Evolutionary conservation across 2,329 filamentous ascomycete genomes (phyloP).

Genomic region (Nemania sp.): DNA sequence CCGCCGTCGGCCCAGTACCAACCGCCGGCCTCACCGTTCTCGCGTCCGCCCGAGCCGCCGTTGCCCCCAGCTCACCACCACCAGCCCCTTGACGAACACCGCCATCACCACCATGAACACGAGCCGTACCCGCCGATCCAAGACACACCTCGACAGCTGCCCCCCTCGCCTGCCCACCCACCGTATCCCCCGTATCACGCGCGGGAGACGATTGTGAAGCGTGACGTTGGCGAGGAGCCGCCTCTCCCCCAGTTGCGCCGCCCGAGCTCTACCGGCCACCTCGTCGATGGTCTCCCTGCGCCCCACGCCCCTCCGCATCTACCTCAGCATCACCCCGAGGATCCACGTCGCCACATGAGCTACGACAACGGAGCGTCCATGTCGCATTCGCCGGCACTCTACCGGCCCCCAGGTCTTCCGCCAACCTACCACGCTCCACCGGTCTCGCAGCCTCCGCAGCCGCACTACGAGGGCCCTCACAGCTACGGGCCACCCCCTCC

Average conservation of each 20-base stretch:
- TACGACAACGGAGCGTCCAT: slow-evolving; percentile 53
- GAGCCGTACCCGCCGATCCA: slow-evolving; percentile 59
- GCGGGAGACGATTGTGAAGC: slow-evolving; percentile 59
- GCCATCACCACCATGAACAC: slow-evolving; percentile 60
- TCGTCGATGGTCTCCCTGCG: slow-evolving; percentile 42
- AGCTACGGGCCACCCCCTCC: slow-evolving; percentile 42
- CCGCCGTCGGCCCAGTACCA: slow-evolving; percentile 43
- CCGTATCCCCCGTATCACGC: slow-evolving; percentile 49
- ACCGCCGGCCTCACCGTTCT: slow-evolving; percentile 40
- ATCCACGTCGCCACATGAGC: slow-evolving; percentile 55
- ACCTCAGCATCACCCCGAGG: slow-evolving; percentile 48
- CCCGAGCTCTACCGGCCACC: slow-evolving; percentile 55
- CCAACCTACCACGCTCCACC: slow-evolving; percentile 36
- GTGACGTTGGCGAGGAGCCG: slow-evolving; percentile 55
- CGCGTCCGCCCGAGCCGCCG: slow-evolving; percentile 44
- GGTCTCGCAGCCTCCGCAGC: slow-evolving; percentile 36
- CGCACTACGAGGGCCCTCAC: slow-evolving; percentile 41
- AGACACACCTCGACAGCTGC: slow-evolving; percentile 54
- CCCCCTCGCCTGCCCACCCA: slow-evolving; percentile 50
- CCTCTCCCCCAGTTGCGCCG: slow-evolving; percentile 49
- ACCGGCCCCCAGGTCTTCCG: slow-evolving; percentile 34
- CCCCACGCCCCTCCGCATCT: slow-evolving; percentile 42
- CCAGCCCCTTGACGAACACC: slow-evolving; percentile 55
- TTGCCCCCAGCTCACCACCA: slow-evolving; percentile 48
- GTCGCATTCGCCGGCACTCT: slow-evolving; percentile 47